phyloP scores from a whole-genome alignment of 768 basidiomycete species.

The Mycena rosella region DNA sequence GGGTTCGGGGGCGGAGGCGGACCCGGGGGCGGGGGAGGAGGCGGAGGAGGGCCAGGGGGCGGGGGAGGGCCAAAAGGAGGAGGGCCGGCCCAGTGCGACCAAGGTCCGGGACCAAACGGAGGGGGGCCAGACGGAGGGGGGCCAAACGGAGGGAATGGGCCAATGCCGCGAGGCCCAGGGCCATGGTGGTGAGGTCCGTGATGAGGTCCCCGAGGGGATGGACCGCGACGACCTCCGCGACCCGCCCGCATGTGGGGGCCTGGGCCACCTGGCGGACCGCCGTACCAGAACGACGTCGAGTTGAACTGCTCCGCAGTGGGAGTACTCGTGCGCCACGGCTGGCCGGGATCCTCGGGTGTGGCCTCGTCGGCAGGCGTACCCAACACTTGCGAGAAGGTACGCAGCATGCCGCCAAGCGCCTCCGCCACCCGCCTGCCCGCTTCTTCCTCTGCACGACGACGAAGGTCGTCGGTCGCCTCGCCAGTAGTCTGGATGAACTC shows the following conservation, averaged over 20 bases:
- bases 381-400: constrained; percentile 58
- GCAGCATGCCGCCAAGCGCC: constrained; percentile 70
- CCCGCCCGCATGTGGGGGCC: constrained; percentile 6
- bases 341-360: neutral
- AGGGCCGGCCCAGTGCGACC: constrained; percentile 29
- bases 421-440: constrained; percentile 75
- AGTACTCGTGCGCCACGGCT: constrained; percentile 34
- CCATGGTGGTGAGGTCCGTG: neutral
- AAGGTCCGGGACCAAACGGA: constrained; percentile 36
- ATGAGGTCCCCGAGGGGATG: constrained; percentile 11
- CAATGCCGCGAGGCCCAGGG: constrained; percentile 16
- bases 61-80: constrained; percentile 33
- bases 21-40: constrained; percentile 35
- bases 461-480: constrained; percentile 58
- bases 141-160: neutral
- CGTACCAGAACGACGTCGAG: constrained; percentile 38
- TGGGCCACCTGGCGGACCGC: too few relatives aligned
- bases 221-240: constrained; percentile 30
- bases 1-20: constrained; percentile 36
- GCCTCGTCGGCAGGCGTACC: constrained; percentile 23
- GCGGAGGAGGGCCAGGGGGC: constrained; percentile 33
- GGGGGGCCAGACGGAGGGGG: constrained; percentile 14
- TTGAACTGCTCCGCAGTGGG: constrained; percentile 29
- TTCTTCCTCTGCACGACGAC: constrained; percentile 69
- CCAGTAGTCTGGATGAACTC: constrained; percentile 63